Base-by-base conservation (phyloP, 805 yeast genomes). In the Saturnispora kantuleensis region DNA sequence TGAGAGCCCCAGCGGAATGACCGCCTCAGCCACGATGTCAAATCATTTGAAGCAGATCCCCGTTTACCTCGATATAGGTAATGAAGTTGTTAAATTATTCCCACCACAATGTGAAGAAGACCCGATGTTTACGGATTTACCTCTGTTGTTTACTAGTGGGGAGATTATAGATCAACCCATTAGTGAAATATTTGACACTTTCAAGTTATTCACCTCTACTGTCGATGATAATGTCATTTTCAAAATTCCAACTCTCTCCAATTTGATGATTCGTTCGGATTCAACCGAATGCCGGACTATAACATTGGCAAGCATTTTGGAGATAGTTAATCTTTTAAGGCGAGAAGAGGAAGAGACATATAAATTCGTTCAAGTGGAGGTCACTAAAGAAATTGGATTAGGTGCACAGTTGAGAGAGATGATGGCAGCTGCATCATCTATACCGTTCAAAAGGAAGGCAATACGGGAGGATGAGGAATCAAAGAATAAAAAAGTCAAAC, bases 61-160 rank as follows among this genome's bases (percentile, higher is more conserved):
- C 1, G 47, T 58, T 5, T 60, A 58, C 39, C 47, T 60, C 13
- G 64, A 60, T 37, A 42, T 56, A 10, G 59, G 61, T 17, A 53
- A 49, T 36, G 53, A 53, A 26, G 55, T 60, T 11, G 53, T 52
- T 44, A 59, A 58, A 41, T 39, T 60, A 11, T 48, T 53, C 28
- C 42, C 47, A 7, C 59, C 62, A 1, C 28, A 45, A 0, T 40
- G 38, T 10, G 38, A 46, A 10, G 61, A 58, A 42, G 60, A 57
- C 26, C 41, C 53, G 12, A 55, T 45, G 53, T 50, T 59, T 54
- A 42, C 44, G 37, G 47, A 58, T 48, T 16, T 46, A 52, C 31
- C 52, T 49, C 12, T 49, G 10, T 44, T 60, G 15, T 59, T 56
- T 31, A 40, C 45, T 5, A 47, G 37, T 2, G 32, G 51, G 2